Conservation (phyloP, 805 yeast species). For the Teunomyces panamensis region DNA sequence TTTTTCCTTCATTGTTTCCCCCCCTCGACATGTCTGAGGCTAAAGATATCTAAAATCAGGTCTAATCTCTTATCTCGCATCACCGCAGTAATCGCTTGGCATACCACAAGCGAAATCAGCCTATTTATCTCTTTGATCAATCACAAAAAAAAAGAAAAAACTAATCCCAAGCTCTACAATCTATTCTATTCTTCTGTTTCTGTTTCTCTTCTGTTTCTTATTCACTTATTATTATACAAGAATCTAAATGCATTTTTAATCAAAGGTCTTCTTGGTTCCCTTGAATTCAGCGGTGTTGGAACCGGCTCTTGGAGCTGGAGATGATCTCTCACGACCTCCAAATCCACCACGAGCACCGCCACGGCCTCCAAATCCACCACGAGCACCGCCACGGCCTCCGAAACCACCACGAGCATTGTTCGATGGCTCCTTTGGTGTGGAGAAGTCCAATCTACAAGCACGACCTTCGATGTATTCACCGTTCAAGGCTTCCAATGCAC, state of each 20-base stretch:
- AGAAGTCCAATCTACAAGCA: slow-evolving; percentile 91
- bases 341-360: slow-evolving; percentile 42
- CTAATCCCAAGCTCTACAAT: too few species aligned
- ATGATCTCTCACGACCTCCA: slow-evolving; percentile 29
- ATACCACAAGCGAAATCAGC: too few species aligned
- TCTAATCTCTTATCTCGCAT: too few species aligned
- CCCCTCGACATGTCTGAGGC: too few species aligned
- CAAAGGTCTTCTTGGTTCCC: slow-evolving; percentile 83
- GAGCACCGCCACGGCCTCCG: slow-evolving; percentile 18
- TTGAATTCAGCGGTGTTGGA: slow-evolving; percentile 57
- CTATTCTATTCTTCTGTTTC: too few species aligned
- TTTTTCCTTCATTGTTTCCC: too few species aligned
- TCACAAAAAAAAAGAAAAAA: too few species aligned
- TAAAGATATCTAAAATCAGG: too few species aligned
- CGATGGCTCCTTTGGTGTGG: slow-evolving; percentile 75
- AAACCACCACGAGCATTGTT: slow-evolving; percentile 22
- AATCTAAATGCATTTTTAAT: slow-evolving; percentile 36
- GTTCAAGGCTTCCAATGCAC: slow-evolving; percentile 81
- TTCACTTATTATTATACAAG: not conserved
- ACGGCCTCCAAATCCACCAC: slow-evolving; percentile 38
- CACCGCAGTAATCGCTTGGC: too few species aligned
- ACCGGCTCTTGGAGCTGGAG: slow-evolving; percentile 29
- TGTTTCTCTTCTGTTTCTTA: not conserved
- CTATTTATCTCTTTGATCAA: too few species aligned
- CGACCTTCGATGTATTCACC: slow-evolving; percentile 90